Conservation (phyloP, 2,329 filamentous ascomycete species). For the Fusarium zealandicum region DNA sequence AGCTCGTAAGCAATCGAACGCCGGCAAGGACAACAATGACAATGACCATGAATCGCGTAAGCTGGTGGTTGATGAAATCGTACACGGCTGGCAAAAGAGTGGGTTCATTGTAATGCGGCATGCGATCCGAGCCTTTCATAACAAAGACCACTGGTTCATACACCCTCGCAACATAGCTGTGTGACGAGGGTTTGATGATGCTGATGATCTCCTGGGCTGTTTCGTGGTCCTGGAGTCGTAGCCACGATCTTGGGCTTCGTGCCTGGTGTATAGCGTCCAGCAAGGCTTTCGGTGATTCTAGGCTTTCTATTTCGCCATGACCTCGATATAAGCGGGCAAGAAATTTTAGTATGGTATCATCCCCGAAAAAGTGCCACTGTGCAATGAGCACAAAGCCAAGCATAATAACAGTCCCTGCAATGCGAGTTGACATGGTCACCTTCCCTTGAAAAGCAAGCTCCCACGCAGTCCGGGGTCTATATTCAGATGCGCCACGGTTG, state of each 20-base stretch:
- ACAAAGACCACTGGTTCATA: conserved; percentile 80
- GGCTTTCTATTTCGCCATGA: conserved; percentile 22
- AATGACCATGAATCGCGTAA: conserved; percentile 66
- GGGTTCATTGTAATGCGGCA: conserved; percentile 54
- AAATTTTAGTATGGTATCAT: conserved; percentile 53
- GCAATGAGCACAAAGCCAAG: conserved; percentile 75
- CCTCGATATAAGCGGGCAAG: conserved; percentile 38
- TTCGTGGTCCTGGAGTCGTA: conserved; percentile 79
- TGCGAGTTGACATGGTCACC: conserved; percentile 72
- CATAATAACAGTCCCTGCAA: conserved; percentile 77
- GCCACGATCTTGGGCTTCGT: conserved; percentile 78
- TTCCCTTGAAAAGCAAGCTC: conserved; percentile 70
- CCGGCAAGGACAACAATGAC: conserved; percentile 69
- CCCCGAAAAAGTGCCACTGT: conserved; percentile 80
- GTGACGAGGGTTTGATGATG: conserved; percentile 74
- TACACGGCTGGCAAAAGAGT: conserved; percentile 54
- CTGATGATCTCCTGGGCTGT: conserved; percentile 79
- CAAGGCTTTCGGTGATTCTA: conserved; percentile 46
- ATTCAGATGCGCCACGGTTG: conserved; percentile 40
- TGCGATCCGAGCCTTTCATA: conserved; percentile 71
- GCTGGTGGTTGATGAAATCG: conserved; percentile 71
- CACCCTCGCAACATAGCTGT: conserved; percentile 76
- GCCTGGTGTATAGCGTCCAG: conserved; percentile 73
- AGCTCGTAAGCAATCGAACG: conserved; percentile 75
- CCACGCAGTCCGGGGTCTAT: conserved; percentile 54